Evolutionary conservation across 129 eudicot genomes (phyloP).

Genomic region (Lactuca sativa): DNA sequence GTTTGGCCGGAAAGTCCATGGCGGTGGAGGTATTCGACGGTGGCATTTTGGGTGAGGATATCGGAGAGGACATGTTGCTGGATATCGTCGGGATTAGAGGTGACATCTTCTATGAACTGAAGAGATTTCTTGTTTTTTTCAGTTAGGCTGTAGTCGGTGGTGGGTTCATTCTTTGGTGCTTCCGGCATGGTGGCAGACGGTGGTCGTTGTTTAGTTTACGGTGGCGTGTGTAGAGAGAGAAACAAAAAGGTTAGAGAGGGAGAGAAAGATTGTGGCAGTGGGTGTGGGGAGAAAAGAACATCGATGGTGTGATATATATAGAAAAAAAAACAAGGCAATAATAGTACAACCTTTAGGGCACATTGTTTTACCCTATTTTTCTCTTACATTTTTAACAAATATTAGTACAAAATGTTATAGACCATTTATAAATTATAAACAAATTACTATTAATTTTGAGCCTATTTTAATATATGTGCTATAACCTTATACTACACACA

Average conservation of each 20-base stretch:
- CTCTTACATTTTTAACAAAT: background rate
- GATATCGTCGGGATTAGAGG: conserved; percentile 55
- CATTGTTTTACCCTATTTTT: background rate
- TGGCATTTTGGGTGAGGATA: conserved; percentile 63
- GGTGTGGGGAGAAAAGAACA: conserved; percentile 36
- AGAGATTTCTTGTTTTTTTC: conserved; percentile 58
- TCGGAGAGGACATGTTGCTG: conserved; percentile 57
- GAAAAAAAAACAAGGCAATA: conserved; percentile 17
- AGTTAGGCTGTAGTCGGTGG: conserved; percentile 31
- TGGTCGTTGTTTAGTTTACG: background rate
- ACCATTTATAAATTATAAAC: background rate
- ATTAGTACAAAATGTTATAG: background rate
- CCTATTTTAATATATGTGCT: background rate
- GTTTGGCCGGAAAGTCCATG: conserved; percentile 54
- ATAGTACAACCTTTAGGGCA: conserved; percentile 16
- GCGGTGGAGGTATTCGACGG: conserved; percentile 62
- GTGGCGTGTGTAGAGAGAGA: conserved; percentile 14
- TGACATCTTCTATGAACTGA: conserved; percentile 72
- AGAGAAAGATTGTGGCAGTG: background rate
- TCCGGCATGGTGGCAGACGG: conserved; percentile 54
- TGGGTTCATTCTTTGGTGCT: conserved; percentile 42
- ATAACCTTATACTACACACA: background rate
- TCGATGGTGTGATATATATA: conserved; percentile 38
- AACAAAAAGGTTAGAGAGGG: background rate
- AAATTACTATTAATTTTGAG: no score